These are phyloP conservation scores for Cryphonectria radicalis DNA, from an alignment of 2,329 filamentous ascomycete genomes.

Conservation along the genomic window DNA sequence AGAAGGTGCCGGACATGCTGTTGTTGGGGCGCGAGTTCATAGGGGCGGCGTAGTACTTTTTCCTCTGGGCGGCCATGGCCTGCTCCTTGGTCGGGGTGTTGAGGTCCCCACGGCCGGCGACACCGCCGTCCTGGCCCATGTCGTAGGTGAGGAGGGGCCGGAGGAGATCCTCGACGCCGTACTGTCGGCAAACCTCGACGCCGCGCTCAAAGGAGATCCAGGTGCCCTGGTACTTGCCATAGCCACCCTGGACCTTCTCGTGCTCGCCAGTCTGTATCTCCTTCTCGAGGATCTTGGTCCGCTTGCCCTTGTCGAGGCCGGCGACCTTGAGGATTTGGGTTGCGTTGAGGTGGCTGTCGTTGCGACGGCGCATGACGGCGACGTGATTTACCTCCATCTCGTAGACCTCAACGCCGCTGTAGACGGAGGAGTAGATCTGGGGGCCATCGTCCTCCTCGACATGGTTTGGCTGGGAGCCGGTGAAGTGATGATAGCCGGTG, in stretches of 20 bases:
- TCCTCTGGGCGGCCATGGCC: conserved; percentile 93
- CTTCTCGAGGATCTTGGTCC: conserved; percentile 97
- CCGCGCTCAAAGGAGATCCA: conserved; percentile 97
- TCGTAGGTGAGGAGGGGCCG: conserved; percentile 79
- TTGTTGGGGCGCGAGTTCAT: conserved; percentile 70
- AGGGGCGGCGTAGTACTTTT: conserved; percentile 83
- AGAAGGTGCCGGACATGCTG: conserved; percentile 82
- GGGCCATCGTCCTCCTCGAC: conserved; percentile 48
- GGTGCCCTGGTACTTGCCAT: conserved; percentile 98
- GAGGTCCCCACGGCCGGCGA: conserved; percentile 73
- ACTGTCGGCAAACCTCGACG: conserved; percentile 84
- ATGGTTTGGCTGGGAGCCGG: conserved; percentile 41
- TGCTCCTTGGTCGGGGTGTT: conserved; percentile 99
- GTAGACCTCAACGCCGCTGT: conserved; percentile 95
- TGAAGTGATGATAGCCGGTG: conserved; percentile 45
- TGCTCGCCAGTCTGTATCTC: conserved; percentile 96
- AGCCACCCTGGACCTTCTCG: conserved; percentile 97
- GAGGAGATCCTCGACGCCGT: conserved; percentile 76
- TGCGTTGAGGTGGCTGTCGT: conserved; percentile 97
- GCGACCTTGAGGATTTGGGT: conserved; percentile 98
- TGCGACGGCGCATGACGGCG: conserved; percentile 92
- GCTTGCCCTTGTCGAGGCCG: conserved; percentile 94
- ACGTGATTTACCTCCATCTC: conserved; percentile 97
- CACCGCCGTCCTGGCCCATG: conserved; percentile 74
- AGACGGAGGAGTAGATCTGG: conserved; percentile 77